Base-by-base conservation (phyloP, 441 rosid species). In the Populus hybrid region DNA sequence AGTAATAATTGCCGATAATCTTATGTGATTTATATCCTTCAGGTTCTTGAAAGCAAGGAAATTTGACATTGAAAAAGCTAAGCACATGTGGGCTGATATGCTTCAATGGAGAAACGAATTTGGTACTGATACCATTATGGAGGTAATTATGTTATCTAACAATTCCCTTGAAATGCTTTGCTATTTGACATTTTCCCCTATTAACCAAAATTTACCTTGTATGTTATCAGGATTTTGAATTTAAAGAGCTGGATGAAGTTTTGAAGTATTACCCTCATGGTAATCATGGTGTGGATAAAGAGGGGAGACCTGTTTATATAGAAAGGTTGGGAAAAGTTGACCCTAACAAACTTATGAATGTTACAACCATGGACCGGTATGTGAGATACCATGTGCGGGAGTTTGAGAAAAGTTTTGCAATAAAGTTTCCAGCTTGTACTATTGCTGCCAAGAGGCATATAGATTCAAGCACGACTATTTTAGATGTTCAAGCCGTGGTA, bases 71-170 rank as follows among this genome's bases (percentile, higher is more conserved):
- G 99, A 97, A 74, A 97, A 91, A 82, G 99, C 99, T 57, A 97
- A 92, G 85, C 97, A 94, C 75, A 97, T 97, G 99, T 97, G 99
- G 99, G 85, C 91, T 65, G 99, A 97, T 75, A 94, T 94, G 99
- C 91, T 97, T 82, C 92, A 90, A 30, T 97, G 99, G 99, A 93
- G 99, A 87, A 97, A 89, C 84, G 99, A 94, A 63, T 97, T 97
- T 30, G 94, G 94, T 72, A 88, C 88, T 24, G 97, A 97, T 82
- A 90, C 97, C 57, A 90, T 97, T 75, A 84, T 87, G 80, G 92
- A 92, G 95, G 99, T 94, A 82, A 35, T 10, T 10, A 21, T 2
- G 66, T 21, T 21, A 16, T 21, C 82, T 78, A 64, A 59, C 36
- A 68, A 71, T 74, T 80, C 75, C 66, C 71, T 73, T n/a, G 14